phyloP scores from a whole-genome alignment of 2,329 filamentous ascomycete genomes.

The Paramyrothecium sp. region DNA sequence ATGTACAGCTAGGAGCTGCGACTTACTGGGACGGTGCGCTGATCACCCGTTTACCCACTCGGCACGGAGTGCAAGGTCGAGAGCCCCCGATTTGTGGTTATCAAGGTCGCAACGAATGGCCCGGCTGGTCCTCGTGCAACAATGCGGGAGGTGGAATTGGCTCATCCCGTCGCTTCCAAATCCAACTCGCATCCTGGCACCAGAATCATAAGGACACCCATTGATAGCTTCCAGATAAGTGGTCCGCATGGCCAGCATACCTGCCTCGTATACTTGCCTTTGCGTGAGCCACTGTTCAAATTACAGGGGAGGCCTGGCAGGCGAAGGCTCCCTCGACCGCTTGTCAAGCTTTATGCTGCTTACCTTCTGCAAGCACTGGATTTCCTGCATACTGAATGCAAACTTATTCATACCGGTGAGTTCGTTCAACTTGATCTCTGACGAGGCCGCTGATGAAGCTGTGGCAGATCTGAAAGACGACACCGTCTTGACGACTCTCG shows the following conservation, averaged over 20 bases:
- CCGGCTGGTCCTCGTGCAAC: neutral
- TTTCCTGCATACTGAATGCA: conserved; percentile 11
- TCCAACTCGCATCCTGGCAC: neutral
- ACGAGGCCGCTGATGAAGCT: too few species aligned
- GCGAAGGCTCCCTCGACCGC: neutral
- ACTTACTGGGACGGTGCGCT: neutral
- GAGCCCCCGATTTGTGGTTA: neutral
- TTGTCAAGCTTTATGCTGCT: neutral
- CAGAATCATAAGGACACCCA: neutral
- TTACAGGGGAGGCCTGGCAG: neutral
- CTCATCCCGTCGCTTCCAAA: neutral
- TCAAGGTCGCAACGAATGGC: neutral
- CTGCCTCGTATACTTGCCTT: neutral
- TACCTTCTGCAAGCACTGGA: conserved; percentile 9
- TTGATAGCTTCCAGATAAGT: neutral
- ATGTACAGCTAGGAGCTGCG: neutral
- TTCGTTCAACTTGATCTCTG: neutral
- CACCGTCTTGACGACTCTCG: too few species aligned
- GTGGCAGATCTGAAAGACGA: too few species aligned
- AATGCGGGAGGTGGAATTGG: neutral
- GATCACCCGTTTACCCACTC: neutral
- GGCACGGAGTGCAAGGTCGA: neutral
- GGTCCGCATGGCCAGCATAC: conserved; percentile 8
- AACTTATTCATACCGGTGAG: conserved; percentile 13
- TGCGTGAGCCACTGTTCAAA: neutral